Evolutionary conservation across 2,329 filamentous ascomycete species (phyloP), one percentile per base, ranked within the genome.

Genomic region (Colletotrichum sp.): DNA sequence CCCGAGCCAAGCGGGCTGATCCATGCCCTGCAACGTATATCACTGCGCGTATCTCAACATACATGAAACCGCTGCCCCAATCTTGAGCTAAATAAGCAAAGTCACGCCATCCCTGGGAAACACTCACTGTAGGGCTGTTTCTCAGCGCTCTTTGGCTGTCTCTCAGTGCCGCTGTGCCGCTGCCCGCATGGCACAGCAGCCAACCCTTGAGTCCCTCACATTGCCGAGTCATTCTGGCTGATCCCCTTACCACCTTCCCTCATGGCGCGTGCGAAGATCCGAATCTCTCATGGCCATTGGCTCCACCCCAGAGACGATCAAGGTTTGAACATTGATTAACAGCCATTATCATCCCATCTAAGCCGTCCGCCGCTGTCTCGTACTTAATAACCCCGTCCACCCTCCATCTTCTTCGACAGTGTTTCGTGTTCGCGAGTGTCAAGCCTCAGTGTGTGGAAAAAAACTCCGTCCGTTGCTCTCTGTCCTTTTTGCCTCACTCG

Each of bases 271-370:
- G 28, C 58, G 73, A 75, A 58, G 73, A 75, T 75, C 73, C 43
- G 73, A 75, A 75, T 75, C 64, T 75, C 69, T 69, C 43, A 65
- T n/a, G 34, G 32, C 32, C 64, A 67, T 75, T 75, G 70, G 70
- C 64, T 75, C 73, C 73, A 75, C 69, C 25, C 27, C 64, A 75
- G 67, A 69, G 73, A 73, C 70, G 66, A 16, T 65, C 64, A 73
- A 73, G 58, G 70, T 75, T 75, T 73, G 27, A 65, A 68, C 32
- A 39, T 60, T 60, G 69, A 62, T 62, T 30, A 56, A 65, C 8
- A 65, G 43, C 16, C 8, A 61, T 32, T 34, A 61, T 15, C 58
- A 61, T 68, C 62, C 43, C 58, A 60, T 75, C 58, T 64, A n/a
- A 58, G 43, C 27, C 58, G 16, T 62, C 69, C 16, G 43, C 64